phyloP scores from a whole-genome alignment of 2,329 filamentous ascomycete species.

The Emergomyces pasteurianus region DNA sequence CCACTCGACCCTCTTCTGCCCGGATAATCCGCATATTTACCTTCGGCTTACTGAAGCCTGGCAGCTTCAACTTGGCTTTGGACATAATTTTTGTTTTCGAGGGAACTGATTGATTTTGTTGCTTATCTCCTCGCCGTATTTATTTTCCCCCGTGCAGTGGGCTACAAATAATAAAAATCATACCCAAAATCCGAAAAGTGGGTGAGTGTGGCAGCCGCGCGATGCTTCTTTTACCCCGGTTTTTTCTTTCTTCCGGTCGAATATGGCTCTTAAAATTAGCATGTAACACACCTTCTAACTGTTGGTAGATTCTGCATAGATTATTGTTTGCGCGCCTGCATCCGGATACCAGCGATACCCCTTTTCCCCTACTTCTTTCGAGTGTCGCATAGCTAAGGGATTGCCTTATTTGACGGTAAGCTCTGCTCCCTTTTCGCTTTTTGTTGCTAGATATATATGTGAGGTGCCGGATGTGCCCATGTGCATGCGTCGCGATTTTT shows the following conservation, averaged over 20 bases:
- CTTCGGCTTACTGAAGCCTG: constrained; percentile 17
- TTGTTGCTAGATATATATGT: background rate
- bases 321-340: background rate
- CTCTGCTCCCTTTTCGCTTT: background rate
- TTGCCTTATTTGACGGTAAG: background rate
- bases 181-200: background rate
- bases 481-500: background rate
- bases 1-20: background rate
- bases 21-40: background rate
- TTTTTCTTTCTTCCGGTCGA: background rate
- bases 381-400: background rate
- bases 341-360: background rate
- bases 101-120: background rate
- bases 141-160: background rate
- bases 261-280: background rate
- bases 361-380: background rate
- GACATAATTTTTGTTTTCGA: background rate
- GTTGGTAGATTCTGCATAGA: background rate
- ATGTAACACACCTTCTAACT: background rate
- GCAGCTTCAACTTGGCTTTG: constrained; percentile 14
- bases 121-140: background rate
- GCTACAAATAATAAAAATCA: background rate
- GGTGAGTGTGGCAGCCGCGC: background rate
- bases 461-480: background rate
- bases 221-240: background rate